Base-by-base conservation (phyloP, 164 flowering plant genomes). In the Vitis vinifera region DNA sequence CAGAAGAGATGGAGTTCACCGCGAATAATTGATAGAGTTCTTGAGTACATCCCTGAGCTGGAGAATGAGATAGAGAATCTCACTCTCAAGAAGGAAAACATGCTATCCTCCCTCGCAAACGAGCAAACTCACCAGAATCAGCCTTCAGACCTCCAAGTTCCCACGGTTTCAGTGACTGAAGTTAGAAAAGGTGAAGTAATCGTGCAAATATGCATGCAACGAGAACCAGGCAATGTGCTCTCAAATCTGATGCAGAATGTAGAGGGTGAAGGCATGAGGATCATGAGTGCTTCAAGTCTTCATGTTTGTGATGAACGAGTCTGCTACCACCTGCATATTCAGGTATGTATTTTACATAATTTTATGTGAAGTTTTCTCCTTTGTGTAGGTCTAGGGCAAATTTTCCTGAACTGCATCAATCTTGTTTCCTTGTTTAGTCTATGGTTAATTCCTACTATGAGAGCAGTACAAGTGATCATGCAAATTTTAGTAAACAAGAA, bases 1-100 rank as follows among this genome's bases (percentile, higher is more conserved):
- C 81, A 82, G 85, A 76, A 79, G 69, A 73, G 68, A 63, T 70
- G 80, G 83, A 73, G 73, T 47, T 78, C 78, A 2, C 83, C 81
- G 9, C 27, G 23, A 10, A 71, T 80, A 13, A 75, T 82, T 4
- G 80, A 75, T 55, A 77, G 60, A 71, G 75, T 72, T 52, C 69
- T 80, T 9, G 70, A 69, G 2, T 82, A 79, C 77, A 75, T 78
- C 13, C 85, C 85, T 14, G 76, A 77, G 78, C 69, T 82, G 23
- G 72, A 80, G 64, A 66, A 51, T 5, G 85, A 82, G 71, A 71
- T 82, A 8, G 80, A 75, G 60, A 53, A 61, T 37, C 69, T 82
- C 13, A 76, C 16, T 57, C 55, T 61, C 16, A 67, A 70, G 70
- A 78, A 80, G 77, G 62, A 63, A 14, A 16, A 63, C 8, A 62